These are phyloP conservation scores for Noccaea bulbosa DNA, from an alignment of 345 rosid species.

Conservation along the genomic window DNA sequence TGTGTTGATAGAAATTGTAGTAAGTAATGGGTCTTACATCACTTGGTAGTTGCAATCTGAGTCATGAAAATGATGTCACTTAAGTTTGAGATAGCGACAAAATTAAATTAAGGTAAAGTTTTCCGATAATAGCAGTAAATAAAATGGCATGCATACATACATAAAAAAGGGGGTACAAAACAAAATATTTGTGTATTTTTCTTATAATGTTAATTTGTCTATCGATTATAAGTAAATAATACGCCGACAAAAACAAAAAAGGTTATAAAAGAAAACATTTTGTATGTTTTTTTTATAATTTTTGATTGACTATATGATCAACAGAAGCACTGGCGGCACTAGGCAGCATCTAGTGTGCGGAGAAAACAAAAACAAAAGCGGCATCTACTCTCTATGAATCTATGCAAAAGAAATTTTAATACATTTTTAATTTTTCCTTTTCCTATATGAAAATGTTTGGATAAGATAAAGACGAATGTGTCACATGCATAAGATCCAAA, in stretches of 20 bases:
- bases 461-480: constrained; percentile 29
- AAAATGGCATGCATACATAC: neutral
- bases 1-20: neutral
- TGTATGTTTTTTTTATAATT: neutral
- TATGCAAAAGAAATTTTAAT: constrained; percentile 22
- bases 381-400: constrained; percentile 8
- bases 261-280: neutral
- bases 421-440: neutral
- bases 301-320: too few relatives aligned
- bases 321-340: too few relatives aligned
- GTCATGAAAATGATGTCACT: neutral
- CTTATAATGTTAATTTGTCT: neutral
- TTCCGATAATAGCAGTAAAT: neutral
- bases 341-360: neutral
- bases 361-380: neutral
- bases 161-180: neutral
- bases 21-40: constrained; percentile 16
- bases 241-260: too few relatives aligned
- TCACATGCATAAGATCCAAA: constrained; percentile 14
- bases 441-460: neutral
- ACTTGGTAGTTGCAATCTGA: constrained; percentile 5
- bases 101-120: neutral
- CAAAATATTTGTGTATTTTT: neutral
- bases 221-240: too few relatives aligned
- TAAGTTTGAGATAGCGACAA: neutral